These are phyloP conservation scores for Beauveria varroae DNA, from an alignment of 2,329 filamentous ascomycete genomes.

Conservation along the genomic window DNA sequence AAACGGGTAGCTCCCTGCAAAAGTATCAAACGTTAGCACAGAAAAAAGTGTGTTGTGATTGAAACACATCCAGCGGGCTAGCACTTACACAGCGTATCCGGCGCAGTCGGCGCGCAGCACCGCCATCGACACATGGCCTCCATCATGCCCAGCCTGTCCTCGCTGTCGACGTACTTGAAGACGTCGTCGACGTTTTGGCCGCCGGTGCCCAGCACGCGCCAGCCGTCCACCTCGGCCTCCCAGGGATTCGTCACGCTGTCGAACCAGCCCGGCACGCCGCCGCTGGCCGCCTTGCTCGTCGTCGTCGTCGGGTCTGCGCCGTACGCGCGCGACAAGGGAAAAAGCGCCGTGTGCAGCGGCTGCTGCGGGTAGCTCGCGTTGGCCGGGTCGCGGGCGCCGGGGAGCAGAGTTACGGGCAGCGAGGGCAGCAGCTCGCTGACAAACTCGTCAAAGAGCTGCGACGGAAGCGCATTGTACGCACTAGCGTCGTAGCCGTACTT, in stretches of 20 bases:
- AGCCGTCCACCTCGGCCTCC: conserved; percentile 85
- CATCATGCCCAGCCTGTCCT: conserved; percentile 80
- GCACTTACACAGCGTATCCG: conserved; percentile 82
- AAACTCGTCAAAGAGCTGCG: conserved; percentile 76
- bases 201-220: conserved; percentile 76
- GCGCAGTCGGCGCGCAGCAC: conserved; percentile 84
- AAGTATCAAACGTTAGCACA: not conserved
- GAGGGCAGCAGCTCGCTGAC: conserved; percentile 74
- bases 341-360: conserved; percentile 86
- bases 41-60: not conserved
- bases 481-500: conserved; percentile 94
- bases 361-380: conserved; percentile 89
- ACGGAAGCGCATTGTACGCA: conserved; percentile 79
- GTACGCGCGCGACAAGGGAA: conserved; percentile 68
- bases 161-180: conserved; percentile 77
- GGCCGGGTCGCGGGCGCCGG: conserved; percentile 77
- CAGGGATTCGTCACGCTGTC: conserved; percentile 89
- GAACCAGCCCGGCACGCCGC: conserved; percentile 60
- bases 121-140: conserved; percentile 92
- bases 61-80: too few species aligned
- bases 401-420: conserved; percentile 81
- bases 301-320: conserved; percentile 31
- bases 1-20: conserved; percentile 84
- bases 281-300: conserved; percentile 24
- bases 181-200: conserved; percentile 94